Evolutionary conservation across 495 filamentous ascomycete species (phyloP).

Genomic region (Aspergillus avenaceus): DNA sequence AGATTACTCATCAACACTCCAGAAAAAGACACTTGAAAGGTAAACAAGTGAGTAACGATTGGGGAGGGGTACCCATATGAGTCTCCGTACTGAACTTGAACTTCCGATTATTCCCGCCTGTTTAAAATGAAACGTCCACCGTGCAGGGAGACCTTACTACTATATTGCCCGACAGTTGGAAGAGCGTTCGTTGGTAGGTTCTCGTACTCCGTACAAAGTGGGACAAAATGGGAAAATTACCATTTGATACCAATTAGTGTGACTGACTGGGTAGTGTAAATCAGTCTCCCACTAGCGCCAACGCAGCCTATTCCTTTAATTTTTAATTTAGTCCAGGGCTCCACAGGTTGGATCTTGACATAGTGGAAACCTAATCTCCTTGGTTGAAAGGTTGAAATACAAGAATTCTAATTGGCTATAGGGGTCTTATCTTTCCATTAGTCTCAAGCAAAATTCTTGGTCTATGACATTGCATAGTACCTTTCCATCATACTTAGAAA

Average conservation of each 20-base stretch:
- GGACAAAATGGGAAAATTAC: slow-evolving; percentile 10
- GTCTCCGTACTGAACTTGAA: too few species aligned
- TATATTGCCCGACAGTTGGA: too few species aligned
- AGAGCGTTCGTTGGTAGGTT: too few species aligned
- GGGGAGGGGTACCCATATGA: too few species aligned
- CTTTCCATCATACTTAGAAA: not conserved
- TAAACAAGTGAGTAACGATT: too few species aligned
- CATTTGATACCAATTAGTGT: slow-evolving; percentile 2
- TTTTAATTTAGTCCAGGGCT: slow-evolving; percentile 7
- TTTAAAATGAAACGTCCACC: not conserved
- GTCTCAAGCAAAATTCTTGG: slow-evolving; percentile 12
- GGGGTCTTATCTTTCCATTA: slow-evolving; percentile 30
- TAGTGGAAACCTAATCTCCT: slow-evolving; percentile 41
- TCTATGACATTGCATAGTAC: not conserved
- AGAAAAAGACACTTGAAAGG: too few species aligned
- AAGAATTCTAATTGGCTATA: slow-evolving; percentile 27
- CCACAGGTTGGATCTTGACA: slow-evolving; percentile 38
- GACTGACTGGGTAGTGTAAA: not conserved
- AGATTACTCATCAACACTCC: too few species aligned
- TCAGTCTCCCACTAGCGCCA: slow-evolving; percentile 15
- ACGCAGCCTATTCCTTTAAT: slow-evolving; percentile 8
- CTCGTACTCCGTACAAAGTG: not conserved
- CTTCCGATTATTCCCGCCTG: not conserved
- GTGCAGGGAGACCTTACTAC: too few species aligned
- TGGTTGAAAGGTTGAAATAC: slow-evolving; percentile 30